Conservation (phyloP, 2,329 filamentous ascomycete genomes). For the Basipetospora chlamydospora region DNA sequence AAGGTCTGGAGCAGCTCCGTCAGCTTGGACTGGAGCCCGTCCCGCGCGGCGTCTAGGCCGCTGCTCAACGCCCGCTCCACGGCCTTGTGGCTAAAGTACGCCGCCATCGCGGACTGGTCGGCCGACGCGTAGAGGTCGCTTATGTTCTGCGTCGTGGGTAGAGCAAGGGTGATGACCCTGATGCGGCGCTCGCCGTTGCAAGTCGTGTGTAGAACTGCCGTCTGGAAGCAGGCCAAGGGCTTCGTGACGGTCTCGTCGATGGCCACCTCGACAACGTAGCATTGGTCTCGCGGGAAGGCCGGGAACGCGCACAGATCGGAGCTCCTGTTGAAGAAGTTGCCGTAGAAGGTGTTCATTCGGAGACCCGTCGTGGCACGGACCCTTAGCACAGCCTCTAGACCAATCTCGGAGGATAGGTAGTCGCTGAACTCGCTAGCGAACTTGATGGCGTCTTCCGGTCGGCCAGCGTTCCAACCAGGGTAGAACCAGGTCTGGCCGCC, state of each 20-base stretch:
- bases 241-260: constrained; percentile 92
- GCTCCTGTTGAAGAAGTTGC: constrained; percentile 98
- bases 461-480: constrained; percentile 89
- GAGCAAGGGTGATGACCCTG: constrained; percentile 78
- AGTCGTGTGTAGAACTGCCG: constrained; percentile 90
- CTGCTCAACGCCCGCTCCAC: constrained; percentile 78
- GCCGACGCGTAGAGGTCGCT: constrained; percentile 89
- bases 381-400: constrained; percentile 85
- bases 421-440: constrained; percentile 95
- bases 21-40: constrained; percentile 81
- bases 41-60: constrained; percentile 78
- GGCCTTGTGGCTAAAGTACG: constrained; percentile 94
- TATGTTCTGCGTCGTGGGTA: constrained; percentile 83
- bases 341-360: constrained; percentile 95
- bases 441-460: constrained; percentile 91
- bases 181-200: constrained; percentile 96
- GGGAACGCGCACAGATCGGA: constrained; percentile 97
- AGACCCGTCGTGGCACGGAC: constrained; percentile 90
- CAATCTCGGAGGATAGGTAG: constrained; percentile 92
- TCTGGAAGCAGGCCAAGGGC: constrained; percentile 82
- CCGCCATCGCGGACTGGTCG: constrained; percentile 83
- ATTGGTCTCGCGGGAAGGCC: constrained; percentile 91
- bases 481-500: constrained; percentile 98
- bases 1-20: constrained; percentile 90
- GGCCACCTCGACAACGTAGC: constrained; percentile 93